These are phyloP conservation scores for Beauveria australis DNA, from an alignment of 2,329 filamentous ascomycete species.

Conservation along the genomic window DNA sequence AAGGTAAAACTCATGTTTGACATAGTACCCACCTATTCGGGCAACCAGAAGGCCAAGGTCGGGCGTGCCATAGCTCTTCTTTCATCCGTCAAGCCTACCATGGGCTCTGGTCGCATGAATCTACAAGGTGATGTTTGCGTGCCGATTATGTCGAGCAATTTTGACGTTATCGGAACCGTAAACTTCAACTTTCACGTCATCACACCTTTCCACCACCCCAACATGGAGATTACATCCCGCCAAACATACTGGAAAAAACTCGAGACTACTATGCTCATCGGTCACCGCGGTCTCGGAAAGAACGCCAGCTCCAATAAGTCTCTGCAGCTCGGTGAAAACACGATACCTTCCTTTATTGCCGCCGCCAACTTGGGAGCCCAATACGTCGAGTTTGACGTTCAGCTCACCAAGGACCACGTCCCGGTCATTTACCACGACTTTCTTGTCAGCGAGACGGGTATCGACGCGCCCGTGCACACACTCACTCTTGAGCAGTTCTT, in stretches of 20 bases:
- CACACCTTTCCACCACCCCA: slow-evolving; percentile 87
- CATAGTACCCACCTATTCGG: slow-evolving; percentile 90
- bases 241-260: slow-evolving; percentile 97
- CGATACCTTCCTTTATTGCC: slow-evolving; percentile 88
- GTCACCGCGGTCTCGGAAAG: slow-evolving; percentile 74
- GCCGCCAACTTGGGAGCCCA: slow-evolving; percentile 84
- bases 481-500: slow-evolving; percentile 93
- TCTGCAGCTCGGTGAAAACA: slow-evolving; percentile 93
- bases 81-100: slow-evolving; percentile 71
- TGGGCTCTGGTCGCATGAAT: slow-evolving; percentile 82
- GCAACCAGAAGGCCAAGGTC: slow-evolving; percentile 78
- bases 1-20: slow-evolving; percentile 91
- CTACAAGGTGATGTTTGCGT: slow-evolving; percentile 88
- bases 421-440: slow-evolving; percentile 99
- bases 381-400: slow-evolving; percentile 76
- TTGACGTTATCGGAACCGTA: slow-evolving; percentile 88
- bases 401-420: slow-evolving; percentile 96
- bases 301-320: slow-evolving; percentile 78
- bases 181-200: slow-evolving; percentile 97
- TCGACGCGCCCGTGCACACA: slow-evolving; percentile 92
- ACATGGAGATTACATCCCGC: slow-evolving; percentile 82
- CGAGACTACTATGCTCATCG: slow-evolving; percentile 74
- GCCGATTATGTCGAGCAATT: slow-evolving; percentile 73
- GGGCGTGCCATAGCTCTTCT: slow-evolving; percentile 84
- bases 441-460: slow-evolving; percentile 91